Conservation (phyloP, 2,329 filamentous ascomycete genomes). For the Colletotrichum sidae region DNA sequence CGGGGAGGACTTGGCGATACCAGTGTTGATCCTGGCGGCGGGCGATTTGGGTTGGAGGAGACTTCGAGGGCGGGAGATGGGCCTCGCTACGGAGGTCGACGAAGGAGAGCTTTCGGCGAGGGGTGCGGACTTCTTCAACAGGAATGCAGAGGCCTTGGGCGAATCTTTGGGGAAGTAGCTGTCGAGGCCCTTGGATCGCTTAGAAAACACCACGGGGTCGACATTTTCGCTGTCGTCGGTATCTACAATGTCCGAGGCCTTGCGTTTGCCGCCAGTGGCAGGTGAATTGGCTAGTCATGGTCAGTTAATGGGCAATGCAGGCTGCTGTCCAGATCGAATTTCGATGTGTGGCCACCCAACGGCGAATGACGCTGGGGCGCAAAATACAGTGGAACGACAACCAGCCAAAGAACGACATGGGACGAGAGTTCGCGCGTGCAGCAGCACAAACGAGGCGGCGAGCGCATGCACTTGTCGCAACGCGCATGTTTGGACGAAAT, state of each 20-base stretch:
- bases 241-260: conserved; percentile 64
- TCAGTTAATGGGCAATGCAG: conserved; percentile 4
- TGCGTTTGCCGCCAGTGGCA: conserved; percentile 64
- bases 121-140: conserved; percentile 56
- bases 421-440: conserved; percentile 6
- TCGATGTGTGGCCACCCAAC: not conserved
- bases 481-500: conserved; percentile 17
- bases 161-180: conserved; percentile 55
- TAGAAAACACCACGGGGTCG: conserved; percentile 67
- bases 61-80: conserved; percentile 52
- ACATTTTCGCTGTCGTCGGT: conserved; percentile 70
- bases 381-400: conserved; percentile 1
- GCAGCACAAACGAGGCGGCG: not conserved
- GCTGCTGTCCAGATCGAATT: not conserved
- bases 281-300: conserved; percentile 52
- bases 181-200: conserved; percentile 67
- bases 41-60: conserved; percentile 67
- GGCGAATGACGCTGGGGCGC: conserved; percentile 16
- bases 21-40: conserved; percentile 57
- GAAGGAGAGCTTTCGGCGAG: conserved; percentile 40
- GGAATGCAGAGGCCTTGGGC: conserved; percentile 61
- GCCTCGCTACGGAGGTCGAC: conserved; percentile 30
- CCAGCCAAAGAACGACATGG: not conserved
- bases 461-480: not conserved
- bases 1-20: conserved; percentile 61